Percentiles rank a stretch among this genome's conserved stretches.
These are phyloP conservation scores for Leucocoprinus leucothites DNA, from an alignment of 768 basidiomycete species.

Conservation along the genomic window DNA sequence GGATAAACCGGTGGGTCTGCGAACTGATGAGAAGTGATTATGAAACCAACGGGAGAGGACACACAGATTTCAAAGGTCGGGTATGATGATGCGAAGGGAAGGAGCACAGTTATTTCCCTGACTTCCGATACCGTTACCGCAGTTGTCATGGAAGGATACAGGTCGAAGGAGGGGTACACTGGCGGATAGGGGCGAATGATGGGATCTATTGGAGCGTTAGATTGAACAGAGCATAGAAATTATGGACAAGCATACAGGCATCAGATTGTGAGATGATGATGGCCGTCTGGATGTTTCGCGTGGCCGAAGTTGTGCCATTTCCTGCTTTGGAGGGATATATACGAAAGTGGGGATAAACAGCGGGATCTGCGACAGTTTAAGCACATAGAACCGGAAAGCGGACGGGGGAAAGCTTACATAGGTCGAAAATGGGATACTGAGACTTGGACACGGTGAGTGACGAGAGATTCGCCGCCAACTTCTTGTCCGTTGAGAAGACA, in stretches of 20 bases:
- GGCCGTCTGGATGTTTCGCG: background rate
- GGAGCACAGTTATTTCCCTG: background rate
- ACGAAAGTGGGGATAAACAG: constrained; percentile 24
- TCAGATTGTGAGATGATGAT: background rate
- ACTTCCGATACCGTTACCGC: background rate
- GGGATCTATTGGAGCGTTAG: constrained; percentile 17
- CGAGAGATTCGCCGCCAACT: constrained; percentile 2
- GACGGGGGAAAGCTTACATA: constrained; percentile 23
- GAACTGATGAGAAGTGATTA: background rate
- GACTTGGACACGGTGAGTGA: constrained; percentile 5
- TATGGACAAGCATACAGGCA: background rate
- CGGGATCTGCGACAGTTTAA: constrained; percentile 28
- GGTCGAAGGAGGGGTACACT: constrained; percentile 22
- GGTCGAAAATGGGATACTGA: constrained; percentile 33
- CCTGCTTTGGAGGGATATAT: constrained; percentile 16
- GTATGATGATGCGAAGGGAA: background rate
- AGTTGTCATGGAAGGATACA: constrained; percentile 18
- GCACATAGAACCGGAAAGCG: background rate
- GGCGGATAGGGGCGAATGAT: constrained; percentile 8
- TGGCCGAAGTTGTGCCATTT: background rate
- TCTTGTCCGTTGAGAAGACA: background rate
- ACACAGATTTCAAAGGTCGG: constrained; percentile 14
- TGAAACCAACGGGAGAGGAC: background rate
- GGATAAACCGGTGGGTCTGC: constrained; percentile 40
- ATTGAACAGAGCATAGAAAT: background rate